phyloP scores from a whole-genome alignment of 768 basidiomycete species.

The Mycena chlorophos region DNA sequence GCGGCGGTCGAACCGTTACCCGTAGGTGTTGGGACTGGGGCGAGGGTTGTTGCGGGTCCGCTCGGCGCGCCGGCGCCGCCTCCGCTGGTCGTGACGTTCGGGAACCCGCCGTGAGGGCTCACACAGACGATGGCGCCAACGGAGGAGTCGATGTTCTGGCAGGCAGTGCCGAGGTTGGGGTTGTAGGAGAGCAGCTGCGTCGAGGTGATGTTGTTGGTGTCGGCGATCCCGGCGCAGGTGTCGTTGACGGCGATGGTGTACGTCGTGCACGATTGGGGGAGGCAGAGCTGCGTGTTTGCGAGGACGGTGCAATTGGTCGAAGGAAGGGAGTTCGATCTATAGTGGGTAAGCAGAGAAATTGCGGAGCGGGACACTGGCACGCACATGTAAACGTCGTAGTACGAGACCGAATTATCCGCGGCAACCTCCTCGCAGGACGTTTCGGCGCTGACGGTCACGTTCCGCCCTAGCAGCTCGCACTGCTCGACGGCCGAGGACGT shows the following conservation, averaged over 20 bases:
- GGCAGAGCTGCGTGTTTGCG: constrained; percentile 17
- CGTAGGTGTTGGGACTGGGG: constrained; percentile 25
- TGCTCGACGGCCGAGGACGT: too few relatives aligned
- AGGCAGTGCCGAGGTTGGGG: constrained; percentile 19
- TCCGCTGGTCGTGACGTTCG: too few relatives aligned
- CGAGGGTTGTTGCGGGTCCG: constrained; percentile 21
- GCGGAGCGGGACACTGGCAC: too few relatives aligned
- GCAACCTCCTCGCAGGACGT: too few relatives aligned
- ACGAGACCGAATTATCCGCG: too few relatives aligned
- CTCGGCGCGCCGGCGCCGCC: too few relatives aligned
- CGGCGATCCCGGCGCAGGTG: constrained; percentile 22
- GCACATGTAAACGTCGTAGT: too few relatives aligned
- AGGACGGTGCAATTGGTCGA: constrained; percentile 13
- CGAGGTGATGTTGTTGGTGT: constrained; percentile 4
- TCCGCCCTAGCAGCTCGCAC: too few relatives aligned
- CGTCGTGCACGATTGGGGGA: constrained; percentile 22
- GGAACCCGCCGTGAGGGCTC: constrained; percentile 24
- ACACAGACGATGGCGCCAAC: constrained; percentile 20
- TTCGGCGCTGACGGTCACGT: too few relatives aligned
- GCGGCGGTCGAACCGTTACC: constrained; percentile 24
- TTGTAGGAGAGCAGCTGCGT: constrained; percentile 21
- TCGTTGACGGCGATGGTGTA: constrained; percentile 23
- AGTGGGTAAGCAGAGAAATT: too few relatives aligned
- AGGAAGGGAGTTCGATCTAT: too few relatives aligned
- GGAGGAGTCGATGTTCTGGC: constrained; percentile 15